These are phyloP conservation scores for Mortierella hygrophila DNA, from an alignment of 192 early-diverging fungal species.

Conservation along the genomic window DNA sequence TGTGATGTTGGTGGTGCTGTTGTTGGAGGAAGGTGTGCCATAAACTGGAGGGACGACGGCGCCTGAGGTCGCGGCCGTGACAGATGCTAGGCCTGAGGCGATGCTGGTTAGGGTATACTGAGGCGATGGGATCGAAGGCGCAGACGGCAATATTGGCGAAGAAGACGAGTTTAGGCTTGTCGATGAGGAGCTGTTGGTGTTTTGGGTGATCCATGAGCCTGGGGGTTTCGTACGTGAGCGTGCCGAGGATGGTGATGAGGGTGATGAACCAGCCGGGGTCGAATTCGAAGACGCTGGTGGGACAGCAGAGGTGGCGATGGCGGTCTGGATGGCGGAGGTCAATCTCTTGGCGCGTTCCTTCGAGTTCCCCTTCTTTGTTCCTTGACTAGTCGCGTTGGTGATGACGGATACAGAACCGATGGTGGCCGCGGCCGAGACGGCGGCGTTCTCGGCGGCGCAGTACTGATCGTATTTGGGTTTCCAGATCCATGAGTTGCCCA, in stretches of 20 bases:
- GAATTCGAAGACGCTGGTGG: not conserved
- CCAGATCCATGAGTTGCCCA: constrained; percentile 89
- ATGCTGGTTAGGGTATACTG: constrained; percentile 27
- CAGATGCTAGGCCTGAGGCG: constrained; percentile 29
- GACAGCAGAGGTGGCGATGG: not conserved
- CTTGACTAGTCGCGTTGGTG: not conserved
- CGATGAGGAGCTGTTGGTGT: not conserved
- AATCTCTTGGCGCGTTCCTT: constrained; percentile 1
- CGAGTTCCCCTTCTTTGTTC: not conserved
- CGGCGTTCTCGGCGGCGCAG: constrained; percentile 36
- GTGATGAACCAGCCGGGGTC: not conserved
- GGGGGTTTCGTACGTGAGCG: not conserved
- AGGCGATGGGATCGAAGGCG: not conserved
- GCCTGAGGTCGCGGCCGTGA: constrained; percentile 20
- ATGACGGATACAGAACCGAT: not conserved
- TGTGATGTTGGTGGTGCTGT: constrained; percentile 10
- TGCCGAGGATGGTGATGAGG: not conserved
- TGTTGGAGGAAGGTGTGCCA: not conserved
- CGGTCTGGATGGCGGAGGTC: constrained; percentile 18
- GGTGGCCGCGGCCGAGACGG: not conserved
- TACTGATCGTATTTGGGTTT: constrained; percentile 82
- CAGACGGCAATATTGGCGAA: not conserved
- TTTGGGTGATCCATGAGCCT: constrained; percentile 4
- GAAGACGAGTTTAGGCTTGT: not conserved
- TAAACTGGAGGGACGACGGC: not conserved